These are phyloP conservation scores for Raphanus raphanistrum DNA, from an alignment of 345 rosid genomes.

Conservation along the genomic window DNA sequence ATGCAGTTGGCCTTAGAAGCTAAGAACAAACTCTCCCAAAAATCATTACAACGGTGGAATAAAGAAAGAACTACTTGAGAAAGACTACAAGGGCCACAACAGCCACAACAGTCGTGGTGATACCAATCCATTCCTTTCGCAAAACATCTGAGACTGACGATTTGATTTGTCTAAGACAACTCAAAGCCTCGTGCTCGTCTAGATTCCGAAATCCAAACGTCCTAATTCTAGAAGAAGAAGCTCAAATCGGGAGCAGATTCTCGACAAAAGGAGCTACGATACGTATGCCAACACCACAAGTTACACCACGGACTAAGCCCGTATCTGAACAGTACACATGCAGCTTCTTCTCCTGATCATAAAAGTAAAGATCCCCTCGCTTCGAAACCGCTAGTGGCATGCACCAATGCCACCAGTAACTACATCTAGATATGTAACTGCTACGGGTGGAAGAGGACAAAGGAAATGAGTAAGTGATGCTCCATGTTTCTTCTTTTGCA, in stretches of 20 bases:
- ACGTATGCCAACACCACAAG: neutral
- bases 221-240: neutral
- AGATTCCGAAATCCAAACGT: neutral
- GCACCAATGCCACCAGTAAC: neutral
- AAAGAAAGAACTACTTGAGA: neutral
- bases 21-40: no score
- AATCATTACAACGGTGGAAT: no score
- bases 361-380: neutral
- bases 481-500: neutral
- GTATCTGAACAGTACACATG: neutral
- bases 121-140: neutral
- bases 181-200: neutral
- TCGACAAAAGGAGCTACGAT: neutral
- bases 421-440: neutral
- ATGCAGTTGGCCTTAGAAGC: no score
- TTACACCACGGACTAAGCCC: neutral
- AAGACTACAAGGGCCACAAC: neutral
- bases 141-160: neutral
- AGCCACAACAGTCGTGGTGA: neutral
- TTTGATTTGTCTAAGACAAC: neutral
- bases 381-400: neutral
- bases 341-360: neutral
- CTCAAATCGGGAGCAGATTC: neutral
- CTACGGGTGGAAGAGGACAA: neutral
- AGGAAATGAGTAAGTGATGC: neutral